Evolutionary conservation across 2,329 filamentous ascomycete species (phyloP).

Genomic region (Neoscytalidium dimidiatum): DNA sequence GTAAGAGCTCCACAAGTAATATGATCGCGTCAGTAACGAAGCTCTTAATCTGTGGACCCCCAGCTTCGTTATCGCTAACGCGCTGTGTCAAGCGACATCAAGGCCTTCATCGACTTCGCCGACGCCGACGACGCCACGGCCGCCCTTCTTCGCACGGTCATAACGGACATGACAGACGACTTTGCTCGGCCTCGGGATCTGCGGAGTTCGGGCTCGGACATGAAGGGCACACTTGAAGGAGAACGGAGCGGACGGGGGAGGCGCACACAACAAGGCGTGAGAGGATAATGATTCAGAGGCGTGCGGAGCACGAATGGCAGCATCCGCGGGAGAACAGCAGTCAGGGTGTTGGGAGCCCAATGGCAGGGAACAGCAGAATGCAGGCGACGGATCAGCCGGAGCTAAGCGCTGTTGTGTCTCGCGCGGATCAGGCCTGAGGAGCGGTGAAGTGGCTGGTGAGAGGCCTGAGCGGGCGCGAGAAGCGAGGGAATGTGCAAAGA

Average conservation of each 20-base stretch:
- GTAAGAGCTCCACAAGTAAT: neutral
- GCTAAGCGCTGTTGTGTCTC: neutral
- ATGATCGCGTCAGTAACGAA: neutral
- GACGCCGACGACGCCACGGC: neutral
- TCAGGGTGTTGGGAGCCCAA: neutral
- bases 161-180: neutral
- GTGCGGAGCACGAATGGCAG: neutral
- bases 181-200: neutral
- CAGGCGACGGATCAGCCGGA: neutral
- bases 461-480: neutral
- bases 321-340: neutral
- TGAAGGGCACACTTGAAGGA: neutral
- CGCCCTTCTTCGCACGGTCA: neutral
- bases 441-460: conserved; percentile 5
- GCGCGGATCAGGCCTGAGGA: neutral
- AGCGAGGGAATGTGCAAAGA: neutral
- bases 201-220: neutral
- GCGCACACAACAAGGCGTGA: neutral
- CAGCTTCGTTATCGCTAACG: neutral
- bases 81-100: neutral
- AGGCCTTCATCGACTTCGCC: neutral
- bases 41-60: neutral
- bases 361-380: neutral
- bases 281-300: neutral
- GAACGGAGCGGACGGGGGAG: neutral